Evolutionary conservation across 495 filamentous ascomycete species (phyloP).

Genomic region (Pyronema omphalodes): DNA sequence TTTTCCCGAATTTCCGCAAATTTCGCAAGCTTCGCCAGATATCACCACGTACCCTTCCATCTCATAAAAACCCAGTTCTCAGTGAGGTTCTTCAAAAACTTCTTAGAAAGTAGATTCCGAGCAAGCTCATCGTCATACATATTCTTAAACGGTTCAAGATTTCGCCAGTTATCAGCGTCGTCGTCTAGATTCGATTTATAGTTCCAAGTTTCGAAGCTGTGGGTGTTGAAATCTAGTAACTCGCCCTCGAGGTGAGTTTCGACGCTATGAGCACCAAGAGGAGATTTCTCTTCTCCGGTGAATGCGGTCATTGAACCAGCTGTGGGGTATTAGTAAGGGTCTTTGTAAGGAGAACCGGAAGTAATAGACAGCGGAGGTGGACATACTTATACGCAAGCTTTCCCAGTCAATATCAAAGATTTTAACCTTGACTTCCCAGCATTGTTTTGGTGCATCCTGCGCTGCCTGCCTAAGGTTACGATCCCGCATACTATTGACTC

Average conservation of each 20-base stretch:
- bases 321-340: constrained; percentile 18
- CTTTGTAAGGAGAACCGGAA: too few relatives aligned
- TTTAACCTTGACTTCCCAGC: too few relatives aligned
- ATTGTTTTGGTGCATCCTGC: too few relatives aligned
- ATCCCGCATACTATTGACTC: too few relatives aligned
- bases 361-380: too few relatives aligned
- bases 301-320: constrained; percentile 63
- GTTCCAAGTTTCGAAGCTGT: constrained; percentile 49
- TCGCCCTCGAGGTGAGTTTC: constrained; percentile 60
- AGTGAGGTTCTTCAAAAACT: constrained; percentile 27
- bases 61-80: constrained; percentile 50
- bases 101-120: constrained; percentile 37
- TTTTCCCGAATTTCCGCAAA: too few relatives aligned
- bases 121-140: constrained; percentile 40
- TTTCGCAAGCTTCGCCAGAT: too few relatives aligned
- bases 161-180: constrained; percentile 55
- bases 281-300: constrained; percentile 44
- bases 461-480: too few relatives aligned
- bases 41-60: constrained; percentile 42
- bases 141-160: constrained; percentile 46
- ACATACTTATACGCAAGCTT: too few relatives aligned
- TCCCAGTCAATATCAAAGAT: too few relatives aligned
- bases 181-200: constrained; percentile 41
- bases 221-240: constrained; percentile 53
- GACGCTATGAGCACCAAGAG: constrained; percentile 28